A percentile compares a stretch with the other conserved stretches of the same genome.
Evolutionary conservation across 116 monocot genomes (phyloP).

Genomic region (Phalaenopsis hybrid): DNA sequence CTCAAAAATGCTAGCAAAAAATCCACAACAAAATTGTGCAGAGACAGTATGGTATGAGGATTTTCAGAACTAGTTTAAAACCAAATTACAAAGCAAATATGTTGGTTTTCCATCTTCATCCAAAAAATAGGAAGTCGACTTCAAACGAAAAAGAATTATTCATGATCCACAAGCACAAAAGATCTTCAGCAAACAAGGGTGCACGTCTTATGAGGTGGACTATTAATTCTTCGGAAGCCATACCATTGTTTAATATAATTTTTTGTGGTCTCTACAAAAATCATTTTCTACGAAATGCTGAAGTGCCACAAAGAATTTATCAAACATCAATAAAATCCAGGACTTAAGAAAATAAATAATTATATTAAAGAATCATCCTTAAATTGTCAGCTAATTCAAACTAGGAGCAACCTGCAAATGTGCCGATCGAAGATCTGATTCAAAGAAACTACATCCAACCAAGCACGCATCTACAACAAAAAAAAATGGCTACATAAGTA

Average conservation of each 20-base stretch:
- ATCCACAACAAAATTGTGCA: background rate
- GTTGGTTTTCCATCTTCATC: background rate
- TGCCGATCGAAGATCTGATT: conserved; percentile 90
- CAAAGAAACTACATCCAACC: conserved; percentile 54
- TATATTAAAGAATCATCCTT: background rate
- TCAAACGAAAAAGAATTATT: background rate
- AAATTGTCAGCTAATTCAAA: conserved; percentile 6
- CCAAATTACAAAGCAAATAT: background rate
- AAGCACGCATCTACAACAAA: conserved; percentile 79
- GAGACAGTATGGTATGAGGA: background rate
- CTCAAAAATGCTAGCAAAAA: background rate
- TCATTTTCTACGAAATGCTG: background rate
- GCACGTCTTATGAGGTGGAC: background rate
- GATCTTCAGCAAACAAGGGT: background rate
- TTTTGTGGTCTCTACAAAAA: background rate
- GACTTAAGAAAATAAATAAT: background rate
- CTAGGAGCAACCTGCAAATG: conserved; percentile 70
- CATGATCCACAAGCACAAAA: background rate
- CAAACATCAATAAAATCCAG: conserved; percentile 2
- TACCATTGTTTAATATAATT: background rate
- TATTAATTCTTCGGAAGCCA: background rate
- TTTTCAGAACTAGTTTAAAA: background rate
- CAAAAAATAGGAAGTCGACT: background rate
- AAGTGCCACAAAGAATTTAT: background rate
- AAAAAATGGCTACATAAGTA: conserved; percentile 9